Evolutionary conservation across 2,329 filamentous ascomycete genomes (phyloP).

Genomic region (Canariomyces notabilis): DNA sequence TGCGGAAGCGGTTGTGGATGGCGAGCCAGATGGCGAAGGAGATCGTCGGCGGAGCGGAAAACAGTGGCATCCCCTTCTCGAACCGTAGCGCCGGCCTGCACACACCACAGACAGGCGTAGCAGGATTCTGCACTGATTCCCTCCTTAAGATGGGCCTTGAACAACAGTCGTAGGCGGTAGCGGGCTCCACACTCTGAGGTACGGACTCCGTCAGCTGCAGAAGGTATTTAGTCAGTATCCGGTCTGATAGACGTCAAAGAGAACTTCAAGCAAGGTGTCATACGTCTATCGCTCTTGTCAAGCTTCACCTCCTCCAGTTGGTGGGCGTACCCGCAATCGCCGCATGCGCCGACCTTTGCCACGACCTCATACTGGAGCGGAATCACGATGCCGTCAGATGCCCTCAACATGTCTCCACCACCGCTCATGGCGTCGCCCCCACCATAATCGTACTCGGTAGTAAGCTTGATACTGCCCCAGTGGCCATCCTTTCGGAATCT

Average conservation of each 20-base stretch:
- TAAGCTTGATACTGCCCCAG: slow-evolving; percentile 33
- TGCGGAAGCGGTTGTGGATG: slow-evolving; percentile 38
- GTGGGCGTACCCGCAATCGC: slow-evolving; percentile 27
- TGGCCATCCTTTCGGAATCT: slow-evolving; percentile 33
- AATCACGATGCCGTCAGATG: slow-evolving; percentile 17
- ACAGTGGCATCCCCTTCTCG: slow-evolving; percentile 40
- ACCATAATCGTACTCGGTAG: slow-evolving; percentile 23
- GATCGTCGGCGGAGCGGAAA: slow-evolving; percentile 33
- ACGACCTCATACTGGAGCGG: slow-evolving; percentile 20
- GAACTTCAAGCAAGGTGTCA: no score
- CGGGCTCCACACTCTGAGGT: slow-evolving; percentile 29
- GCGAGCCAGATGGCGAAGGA: slow-evolving; percentile 36
- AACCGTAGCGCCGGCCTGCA: slow-evolving; percentile 30
- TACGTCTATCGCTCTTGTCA: slow-evolving; percentile 30
- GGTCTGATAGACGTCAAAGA: no score
- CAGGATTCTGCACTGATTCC: slow-evolving; percentile 29
- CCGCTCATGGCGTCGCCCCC: slow-evolving; percentile 1
- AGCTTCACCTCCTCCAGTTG: slow-evolving; percentile 30
- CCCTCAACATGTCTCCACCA: slow-evolving; percentile 15
- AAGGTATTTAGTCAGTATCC: slow-evolving; percentile 8
- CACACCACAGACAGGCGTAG: slow-evolving; percentile 39
- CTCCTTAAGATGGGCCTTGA: slow-evolving; percentile 38
- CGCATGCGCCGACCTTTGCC: slow-evolving; percentile 24
- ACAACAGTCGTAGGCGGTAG: slow-evolving; percentile 38
- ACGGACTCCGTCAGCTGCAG: slow-evolving; percentile 32